Conservation (phyloP, 306 rosid genomes). For the Spatholobus suberectus region DNA sequence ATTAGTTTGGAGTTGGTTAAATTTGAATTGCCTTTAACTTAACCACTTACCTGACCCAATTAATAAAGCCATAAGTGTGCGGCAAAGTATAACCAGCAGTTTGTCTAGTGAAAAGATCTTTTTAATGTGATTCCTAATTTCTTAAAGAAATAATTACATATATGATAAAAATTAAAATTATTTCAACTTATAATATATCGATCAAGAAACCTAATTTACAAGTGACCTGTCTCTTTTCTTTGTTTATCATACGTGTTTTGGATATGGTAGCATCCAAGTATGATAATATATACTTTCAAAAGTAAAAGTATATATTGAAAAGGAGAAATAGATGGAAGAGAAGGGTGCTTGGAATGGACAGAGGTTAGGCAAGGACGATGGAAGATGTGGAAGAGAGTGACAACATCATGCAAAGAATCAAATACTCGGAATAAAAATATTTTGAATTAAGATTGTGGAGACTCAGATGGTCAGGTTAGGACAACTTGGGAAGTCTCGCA, state of each 20-base stretch:
- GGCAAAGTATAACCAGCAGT: too few species aligned
- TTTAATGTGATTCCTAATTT: too few species aligned
- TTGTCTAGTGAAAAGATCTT: too few species aligned
- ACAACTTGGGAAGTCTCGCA: neutral
- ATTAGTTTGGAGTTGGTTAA: too few species aligned
- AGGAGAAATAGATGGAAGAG: neutral
- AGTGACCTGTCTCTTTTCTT: neutral
- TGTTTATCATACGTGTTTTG: neutral
- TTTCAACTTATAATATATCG: too few species aligned
- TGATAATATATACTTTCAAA: neutral
- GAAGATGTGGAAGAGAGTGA: neutral
- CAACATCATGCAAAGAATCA: neutral
- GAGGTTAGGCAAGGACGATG: neutral
- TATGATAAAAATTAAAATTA: too few species aligned
- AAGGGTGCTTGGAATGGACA: too few species aligned
- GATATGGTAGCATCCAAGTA: neutral
- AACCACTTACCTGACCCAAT: too few species aligned
- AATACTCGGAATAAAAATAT: neutral
- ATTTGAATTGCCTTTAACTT: too few species aligned
- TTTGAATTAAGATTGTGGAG: neutral
- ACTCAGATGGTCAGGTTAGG: neutral
- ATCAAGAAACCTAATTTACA: too few species aligned
- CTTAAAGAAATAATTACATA: neutral
- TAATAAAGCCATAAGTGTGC: too few species aligned
- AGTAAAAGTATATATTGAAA: neutral